phyloP scores from a whole-genome alignment of 805 yeast genomes.

The Candida palmyrensis region DNA sequence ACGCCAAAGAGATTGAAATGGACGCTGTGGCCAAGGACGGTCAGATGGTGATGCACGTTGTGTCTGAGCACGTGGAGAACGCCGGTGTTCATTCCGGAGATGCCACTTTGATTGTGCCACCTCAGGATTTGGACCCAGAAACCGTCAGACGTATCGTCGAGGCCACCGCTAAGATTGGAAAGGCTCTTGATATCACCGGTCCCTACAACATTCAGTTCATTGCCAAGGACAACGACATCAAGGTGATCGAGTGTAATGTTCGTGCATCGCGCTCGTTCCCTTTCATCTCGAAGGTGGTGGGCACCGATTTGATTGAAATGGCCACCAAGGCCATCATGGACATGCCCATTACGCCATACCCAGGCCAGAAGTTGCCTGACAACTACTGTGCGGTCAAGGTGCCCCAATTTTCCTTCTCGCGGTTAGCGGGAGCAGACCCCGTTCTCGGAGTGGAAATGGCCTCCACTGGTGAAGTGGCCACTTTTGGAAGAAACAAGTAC shows the following conservation, averaged over 20 bases:
- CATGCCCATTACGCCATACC: conserved; percentile 82
- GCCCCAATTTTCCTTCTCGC: conserved; percentile 97
- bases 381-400: conserved; percentile 97
- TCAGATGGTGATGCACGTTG: conserved; percentile 85
- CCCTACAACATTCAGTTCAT: conserved; percentile 98
- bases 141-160: conserved; percentile 72
- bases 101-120: conserved; percentile 93
- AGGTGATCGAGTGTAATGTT: conserved; percentile 97
- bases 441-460: conserved; percentile 99
- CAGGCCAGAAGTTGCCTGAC: conserved; percentile 81
- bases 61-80: conserved; percentile 95
- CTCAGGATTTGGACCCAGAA: conserved; percentile 66
- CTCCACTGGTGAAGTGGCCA: conserved; percentile 98
- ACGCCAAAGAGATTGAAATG: conserved; percentile 95
- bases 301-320: conserved; percentile 89
- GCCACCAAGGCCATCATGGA: conserved; percentile 89
- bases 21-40: conserved; percentile 96
- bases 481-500: conserved; percentile 92
- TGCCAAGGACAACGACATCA: conserved; percentile 64
- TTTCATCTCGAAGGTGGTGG: conserved; percentile 94
- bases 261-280: conserved; percentile 99
- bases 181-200: conserved; percentile 93
- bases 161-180: conserved; percentile 89
- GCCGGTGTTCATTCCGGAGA: conserved; percentile 99
- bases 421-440: conserved; percentile 99